phyloP scores from a whole-genome alignment of 768 basidiomycete genomes.

The Termitomyces sp. region DNA sequence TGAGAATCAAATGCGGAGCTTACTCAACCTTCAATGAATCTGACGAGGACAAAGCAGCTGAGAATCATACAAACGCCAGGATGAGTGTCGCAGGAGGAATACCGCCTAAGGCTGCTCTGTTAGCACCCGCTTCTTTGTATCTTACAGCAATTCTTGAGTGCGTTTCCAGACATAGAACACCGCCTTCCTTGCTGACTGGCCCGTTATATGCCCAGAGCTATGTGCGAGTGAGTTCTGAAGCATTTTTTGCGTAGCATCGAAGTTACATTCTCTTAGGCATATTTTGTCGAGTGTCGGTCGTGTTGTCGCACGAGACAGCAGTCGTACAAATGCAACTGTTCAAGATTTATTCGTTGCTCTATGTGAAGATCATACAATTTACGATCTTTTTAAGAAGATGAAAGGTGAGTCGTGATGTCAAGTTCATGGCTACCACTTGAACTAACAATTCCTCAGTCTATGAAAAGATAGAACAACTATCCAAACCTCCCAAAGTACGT shows the following conservation, averaged over 20 bases:
- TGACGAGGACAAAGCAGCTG: slow-evolving; percentile 67
- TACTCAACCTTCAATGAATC: slow-evolving; percentile 81
- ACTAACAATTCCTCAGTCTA: slow-evolving; percentile 46
- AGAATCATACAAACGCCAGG: slow-evolving; percentile 55
- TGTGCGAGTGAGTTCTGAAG: slow-evolving; percentile 71
- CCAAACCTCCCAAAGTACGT: slow-evolving; percentile 49
- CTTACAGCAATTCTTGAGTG: slow-evolving; percentile 92
- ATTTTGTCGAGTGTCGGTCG: slow-evolving; percentile 78
- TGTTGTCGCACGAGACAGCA: slow-evolving; percentile 82
- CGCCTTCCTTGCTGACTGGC: slow-evolving; percentile 21
- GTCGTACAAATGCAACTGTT: slow-evolving; percentile 64
- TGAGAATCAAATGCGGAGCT: slow-evolving; percentile 82
- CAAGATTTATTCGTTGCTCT: slow-evolving; percentile 85
- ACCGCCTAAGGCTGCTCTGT: slow-evolving; percentile 46
- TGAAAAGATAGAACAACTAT: slow-evolving; percentile 68
- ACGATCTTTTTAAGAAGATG: slow-evolving; percentile 81
- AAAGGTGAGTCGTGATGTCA: slow-evolving; percentile 49
- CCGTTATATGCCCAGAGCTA: slow-evolving; percentile 41
- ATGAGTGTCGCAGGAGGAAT: slow-evolving; percentile 46
- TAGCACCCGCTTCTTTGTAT: slow-evolving; percentile 84
- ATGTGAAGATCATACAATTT: slow-evolving; percentile 86
- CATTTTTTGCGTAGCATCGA: slow-evolving; percentile 1
- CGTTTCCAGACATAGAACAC: slow-evolving; percentile 29
- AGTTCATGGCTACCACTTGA: not conserved
- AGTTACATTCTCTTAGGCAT: slow-evolving; percentile 45